A percentile compares a stretch with the other conserved stretches of the same genome.
These are phyloP conservation scores for Aspergillus carlsbadensis DNA, from an alignment of 495 filamentous ascomycete species.

Conservation along the genomic window DNA sequence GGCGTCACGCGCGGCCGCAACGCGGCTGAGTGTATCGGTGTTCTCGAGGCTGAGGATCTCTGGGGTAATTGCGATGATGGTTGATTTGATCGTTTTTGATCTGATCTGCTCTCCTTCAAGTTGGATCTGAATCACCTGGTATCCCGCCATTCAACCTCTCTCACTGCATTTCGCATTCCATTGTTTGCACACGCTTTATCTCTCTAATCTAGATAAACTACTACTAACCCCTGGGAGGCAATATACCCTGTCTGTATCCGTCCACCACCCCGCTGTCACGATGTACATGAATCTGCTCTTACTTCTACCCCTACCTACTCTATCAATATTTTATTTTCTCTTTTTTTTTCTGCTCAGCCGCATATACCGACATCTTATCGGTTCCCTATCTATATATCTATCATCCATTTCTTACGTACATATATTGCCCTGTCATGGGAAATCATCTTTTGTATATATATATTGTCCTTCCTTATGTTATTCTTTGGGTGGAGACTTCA, in stretches of 20 bases:
- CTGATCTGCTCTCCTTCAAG: too few relatives aligned
- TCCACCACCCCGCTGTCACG: constrained; percentile 4
- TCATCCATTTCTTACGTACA: too few relatives aligned
- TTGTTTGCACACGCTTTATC: neutral
- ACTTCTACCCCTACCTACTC: neutral
- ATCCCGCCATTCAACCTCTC: too few relatives aligned
- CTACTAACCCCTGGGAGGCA: neutral
- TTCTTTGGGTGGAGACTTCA: too few relatives aligned
- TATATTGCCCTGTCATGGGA: too few relatives aligned
- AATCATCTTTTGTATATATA: neutral
- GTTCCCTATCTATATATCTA: too few relatives aligned
- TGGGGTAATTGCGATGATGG: constrained; percentile 21
- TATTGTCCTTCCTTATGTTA: neutral
- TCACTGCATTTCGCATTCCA: neutral
- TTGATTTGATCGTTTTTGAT: neutral
- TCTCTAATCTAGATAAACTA: neutral
- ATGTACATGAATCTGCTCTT: constrained; percentile 19
- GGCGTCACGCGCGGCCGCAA: constrained; percentile 32
- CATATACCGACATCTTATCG: too few relatives aligned
- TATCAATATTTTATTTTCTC: neutral
- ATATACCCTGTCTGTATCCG: neutral
- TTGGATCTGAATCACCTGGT: too few relatives aligned
- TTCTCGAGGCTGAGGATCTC: constrained; percentile 39
- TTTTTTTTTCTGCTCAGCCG: too few relatives aligned
- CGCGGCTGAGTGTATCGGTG: constrained; percentile 28